These are phyloP conservation scores for Epithele typhae DNA, from an alignment of 768 basidiomycete genomes.

Conservation along the genomic window DNA sequence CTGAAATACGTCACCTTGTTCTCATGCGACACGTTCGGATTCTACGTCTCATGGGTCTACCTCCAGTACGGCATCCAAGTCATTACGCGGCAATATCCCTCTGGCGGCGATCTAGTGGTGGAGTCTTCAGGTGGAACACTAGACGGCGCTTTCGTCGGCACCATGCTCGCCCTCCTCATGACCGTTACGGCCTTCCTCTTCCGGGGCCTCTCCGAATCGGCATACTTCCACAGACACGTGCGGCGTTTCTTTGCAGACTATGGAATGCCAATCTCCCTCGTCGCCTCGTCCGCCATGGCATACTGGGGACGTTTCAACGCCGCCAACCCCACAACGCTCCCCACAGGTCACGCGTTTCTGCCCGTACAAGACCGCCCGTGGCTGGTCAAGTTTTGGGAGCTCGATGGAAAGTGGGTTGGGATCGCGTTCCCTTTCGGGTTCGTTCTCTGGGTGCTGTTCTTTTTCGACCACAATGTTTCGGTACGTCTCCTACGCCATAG, in stretches of 20 bases:
- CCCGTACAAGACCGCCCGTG: conserved; percentile 71
- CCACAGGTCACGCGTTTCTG: conserved; percentile 62
- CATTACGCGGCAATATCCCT: conserved; percentile 65
- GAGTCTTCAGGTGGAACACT: conserved; percentile 26
- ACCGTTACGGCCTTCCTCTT: conserved; percentile 73
- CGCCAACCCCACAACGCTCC: conserved; percentile 60
- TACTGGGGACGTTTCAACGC: conserved; percentile 81
- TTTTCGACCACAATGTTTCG: conserved; percentile 94
- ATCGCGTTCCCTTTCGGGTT: conserved; percentile 88
- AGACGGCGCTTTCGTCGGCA: conserved; percentile 54
- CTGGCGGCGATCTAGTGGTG: not conserved
- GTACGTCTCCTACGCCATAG: conserved; percentile 40
- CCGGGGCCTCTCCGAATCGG: conserved; percentile 54
- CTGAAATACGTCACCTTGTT: conserved; percentile 86
- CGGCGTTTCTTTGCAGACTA: conserved; percentile 81
- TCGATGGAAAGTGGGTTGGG: conserved; percentile 85
- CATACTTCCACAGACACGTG: conserved; percentile 69
- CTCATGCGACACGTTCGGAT: conserved; percentile 90
- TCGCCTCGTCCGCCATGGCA: conserved; percentile 71
- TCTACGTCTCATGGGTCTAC: conserved; percentile 89
- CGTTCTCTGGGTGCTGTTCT: conserved; percentile 86
- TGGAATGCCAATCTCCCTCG: conserved; percentile 84
- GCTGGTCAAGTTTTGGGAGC: conserved; percentile 87
- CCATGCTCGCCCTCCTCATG: conserved; percentile 77
- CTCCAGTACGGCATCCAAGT: conserved; percentile 88